Base-by-base conservation (phyloP, 257 asterid species). In the Solanum chiquidenum region DNA sequence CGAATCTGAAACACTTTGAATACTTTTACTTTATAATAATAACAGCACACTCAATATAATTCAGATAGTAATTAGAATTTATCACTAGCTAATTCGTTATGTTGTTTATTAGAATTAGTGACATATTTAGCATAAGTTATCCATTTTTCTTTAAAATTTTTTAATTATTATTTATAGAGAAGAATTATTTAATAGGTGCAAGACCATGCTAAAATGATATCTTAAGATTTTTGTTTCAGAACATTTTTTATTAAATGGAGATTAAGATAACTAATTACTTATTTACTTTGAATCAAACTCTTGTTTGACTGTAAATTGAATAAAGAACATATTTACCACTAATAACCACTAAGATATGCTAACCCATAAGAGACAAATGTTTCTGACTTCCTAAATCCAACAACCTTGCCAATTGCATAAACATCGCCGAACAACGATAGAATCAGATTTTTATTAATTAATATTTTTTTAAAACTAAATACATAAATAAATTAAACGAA, bases 371-470 rank as follows among this genome's bases (percentile, higher is more conserved):
- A 13, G 64, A 77, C 84, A 42, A 77, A 7, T 77, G 37, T 77
- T 77, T 4, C n/a, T 7, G 84, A 77, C 62, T 77, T 42, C 58
- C 23, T 40, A 38, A 74, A 76, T 21, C 18, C 20, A 74, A 10
- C 1, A 14, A 29, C 1, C 14, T 33, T 1, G 16, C 27, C 12
- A 34, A 73, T 35, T 37, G 33, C 31, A 35, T 9, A 74, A 35
- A 7, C 9, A 44, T 34, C 8, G 6, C 0, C 0, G 11, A 37
- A 14, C 3, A 31, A 2, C 4, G 0, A 0, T 0, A 1, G 0
- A 71, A 4, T 72, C 44, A 33, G 2, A 72, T 33, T 0, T 3
- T 31, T 14, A 7, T 2, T 71, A 14, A 31, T 3, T 16, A n/a
- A n/a, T 8, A 42, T 42, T 42, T 9, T 40, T 9, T 40, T 9